Base-by-base conservation (phyloP, 306 rosid genomes). In the Quercus berberidifolia region DNA sequence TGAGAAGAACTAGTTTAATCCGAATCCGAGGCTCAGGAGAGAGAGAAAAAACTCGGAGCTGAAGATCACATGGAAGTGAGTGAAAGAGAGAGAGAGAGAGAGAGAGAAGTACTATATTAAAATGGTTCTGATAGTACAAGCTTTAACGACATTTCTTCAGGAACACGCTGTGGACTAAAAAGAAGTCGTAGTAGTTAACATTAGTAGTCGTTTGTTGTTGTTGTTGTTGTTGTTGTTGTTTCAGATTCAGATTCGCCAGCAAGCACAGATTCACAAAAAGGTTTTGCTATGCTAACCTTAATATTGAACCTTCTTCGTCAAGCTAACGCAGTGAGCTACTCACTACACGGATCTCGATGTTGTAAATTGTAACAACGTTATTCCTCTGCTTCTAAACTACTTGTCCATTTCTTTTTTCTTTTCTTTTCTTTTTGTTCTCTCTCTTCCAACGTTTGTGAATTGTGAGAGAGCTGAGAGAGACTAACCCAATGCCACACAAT, bases 121-220 rank as follows among this genome's bases (percentile, higher is more conserved):
- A 10, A 49, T 49, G 60, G 69, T 5, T 38, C 21, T 9, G 14
- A 30, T 21, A 1, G 19, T 3, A 5, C 28, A 80, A 65, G 74
- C 92, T 90, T 87, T 84, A 92, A 88, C 94, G 92, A 89, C 89
- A 79, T 85, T 76, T 68, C 94, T 88, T 90, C 79, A 77, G 41
- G 73, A 84, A 77, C 52, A 92, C 89, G 87, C 86, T 41, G 46
- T 8, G 12, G 12, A 41, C 46, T 41, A 41, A 8, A 41, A 41
- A 41, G 46, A 41, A 41, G 12, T 41, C 46, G 46, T 2, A 7
- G 46, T 8, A 41, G 46, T 41, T 2, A 41, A 41, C 46, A 41
- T 41, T 70, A 83, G 75, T 60, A 49, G n/a, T 19, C 15, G 26
- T 7, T 9, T 10, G 41, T 20, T 25, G 52, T 70, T 80, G 81